These are phyloP conservation scores for Aaosphaeria pasadenensis DNA, from an alignment of 2,329 filamentous ascomycete species.

Conservation along the genomic window DNA sequence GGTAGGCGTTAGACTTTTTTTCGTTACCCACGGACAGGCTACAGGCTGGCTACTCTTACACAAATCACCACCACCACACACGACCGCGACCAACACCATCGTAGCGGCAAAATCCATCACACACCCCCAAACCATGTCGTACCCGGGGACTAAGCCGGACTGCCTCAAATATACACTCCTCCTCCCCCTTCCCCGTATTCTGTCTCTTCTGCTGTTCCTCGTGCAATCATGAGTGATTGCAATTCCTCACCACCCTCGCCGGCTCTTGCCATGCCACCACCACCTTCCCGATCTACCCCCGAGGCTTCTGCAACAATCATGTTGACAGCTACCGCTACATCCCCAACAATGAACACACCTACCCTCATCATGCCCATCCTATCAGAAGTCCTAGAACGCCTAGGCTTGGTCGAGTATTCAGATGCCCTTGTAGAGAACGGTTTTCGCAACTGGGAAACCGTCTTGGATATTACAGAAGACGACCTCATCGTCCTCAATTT, in stretches of 20 bases:
- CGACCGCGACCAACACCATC: too few species aligned
- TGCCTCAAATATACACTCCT: too few species aligned
- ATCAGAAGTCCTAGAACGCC: constrained; percentile 25
- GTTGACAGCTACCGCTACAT: neutral
- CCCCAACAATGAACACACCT: neutral
- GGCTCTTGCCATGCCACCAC: constrained; percentile 8
- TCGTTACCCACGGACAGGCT: too few species aligned
- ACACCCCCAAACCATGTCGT: too few species aligned
- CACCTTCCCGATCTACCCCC: neutral
- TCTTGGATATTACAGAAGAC: constrained; percentile 41
- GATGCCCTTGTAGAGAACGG: constrained; percentile 31
- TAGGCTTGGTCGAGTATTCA: constrained; percentile 28
- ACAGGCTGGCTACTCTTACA: too few species aligned
- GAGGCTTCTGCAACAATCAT: neutral
- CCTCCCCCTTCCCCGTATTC: too few species aligned
- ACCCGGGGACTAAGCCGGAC: too few species aligned
- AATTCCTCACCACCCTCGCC: constrained; percentile 8
- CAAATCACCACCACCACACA: too few species aligned
- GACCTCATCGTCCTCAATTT: constrained; percentile 35
- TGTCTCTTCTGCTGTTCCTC: too few species aligned
- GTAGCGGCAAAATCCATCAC: too few species aligned
- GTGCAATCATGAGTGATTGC: too few species aligned
- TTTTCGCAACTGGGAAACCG: constrained; percentile 36
- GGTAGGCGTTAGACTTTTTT: too few species aligned
- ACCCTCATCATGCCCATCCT: constrained; percentile 15